Conservation (phyloP, 352 stramenopile species). For the Globisporangium uncinulatum region DNA sequence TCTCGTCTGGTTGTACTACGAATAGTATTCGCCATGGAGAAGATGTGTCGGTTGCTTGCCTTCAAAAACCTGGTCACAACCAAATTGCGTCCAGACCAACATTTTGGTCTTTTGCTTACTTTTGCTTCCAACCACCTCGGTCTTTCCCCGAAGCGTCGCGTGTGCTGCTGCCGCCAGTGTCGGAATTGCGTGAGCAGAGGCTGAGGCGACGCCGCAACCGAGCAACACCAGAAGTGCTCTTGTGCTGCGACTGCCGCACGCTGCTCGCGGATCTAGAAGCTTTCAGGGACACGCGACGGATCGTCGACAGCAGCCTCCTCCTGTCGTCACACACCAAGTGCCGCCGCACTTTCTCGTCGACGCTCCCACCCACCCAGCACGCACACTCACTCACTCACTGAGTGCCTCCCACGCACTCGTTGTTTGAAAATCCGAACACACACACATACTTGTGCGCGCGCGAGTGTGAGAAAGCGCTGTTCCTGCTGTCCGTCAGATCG, state of each 20-base stretch:
- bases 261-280: not conserved
- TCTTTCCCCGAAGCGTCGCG: too few species aligned
- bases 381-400: not conserved
- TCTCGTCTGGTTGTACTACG: too few species aligned
- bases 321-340: not conserved
- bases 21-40: too few species aligned
- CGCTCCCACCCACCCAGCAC: not conserved
- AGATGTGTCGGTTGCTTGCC: not conserved
- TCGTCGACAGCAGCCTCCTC: not conserved
- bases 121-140: too few species aligned
- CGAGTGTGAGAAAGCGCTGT: too few species aligned
- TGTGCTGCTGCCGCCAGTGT: too few species aligned
- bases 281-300: not conserved
- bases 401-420: too few species aligned
- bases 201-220: too few species aligned
- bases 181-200: too few species aligned
- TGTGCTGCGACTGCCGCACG: not conserved
- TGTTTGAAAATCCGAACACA: not conserved
- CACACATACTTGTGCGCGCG: not conserved
- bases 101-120: too few species aligned
- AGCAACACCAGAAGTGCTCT: not conserved
- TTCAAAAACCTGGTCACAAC: not conserved
- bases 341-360: not conserved
- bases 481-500: too few species aligned
- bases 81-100: too few species aligned